Conservation (phyloP, 1,284 basidiomycete genomes). For the Ustilago nuda region DNA sequence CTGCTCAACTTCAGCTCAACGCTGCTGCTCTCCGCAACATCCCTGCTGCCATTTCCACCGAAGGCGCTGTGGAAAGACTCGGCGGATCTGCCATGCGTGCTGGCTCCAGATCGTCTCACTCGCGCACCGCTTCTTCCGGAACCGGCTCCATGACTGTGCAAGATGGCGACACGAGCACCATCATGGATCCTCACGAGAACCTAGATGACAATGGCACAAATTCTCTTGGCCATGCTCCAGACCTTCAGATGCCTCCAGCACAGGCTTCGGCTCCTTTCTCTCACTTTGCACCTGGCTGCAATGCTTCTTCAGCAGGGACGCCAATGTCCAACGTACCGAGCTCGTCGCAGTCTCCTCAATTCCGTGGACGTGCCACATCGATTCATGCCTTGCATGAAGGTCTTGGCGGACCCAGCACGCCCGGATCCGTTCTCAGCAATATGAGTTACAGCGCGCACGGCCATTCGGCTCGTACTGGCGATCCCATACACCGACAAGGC, state of each 20-base stretch:
- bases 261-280: conserved; percentile 58
- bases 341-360: conserved; percentile 32
- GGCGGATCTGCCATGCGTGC: conserved; percentile 12
- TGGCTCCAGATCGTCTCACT: conserved; percentile 11
- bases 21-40: conserved; percentile 57
- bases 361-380: conserved; percentile 32
- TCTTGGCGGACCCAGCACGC: conserved; percentile 44
- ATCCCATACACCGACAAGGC: conserved; percentile 38
- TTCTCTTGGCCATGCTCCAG: conserved; percentile 39
- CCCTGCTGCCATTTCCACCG: conserved; percentile 49
- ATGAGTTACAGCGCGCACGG: conserved; percentile 47
- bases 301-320: conserved; percentile 28
- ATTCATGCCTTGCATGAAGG: conserved; percentile 35
- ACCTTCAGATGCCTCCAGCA: conserved; percentile 59
- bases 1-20: conserved; percentile 58
- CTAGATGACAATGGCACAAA: conserved; percentile 19
- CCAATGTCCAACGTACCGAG: conserved; percentile 19
- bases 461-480: conserved; percentile 13
- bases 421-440: conserved; percentile 56
- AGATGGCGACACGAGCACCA: conserved; percentile 48
- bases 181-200: conserved; percentile 33
- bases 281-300: conserved; percentile 39
- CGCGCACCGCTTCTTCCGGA: conserved; percentile 36
- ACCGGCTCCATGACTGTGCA: conserved; percentile 39
- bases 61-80: conserved; percentile 50